Base-by-base conservation (phyloP, 306 rosid species). In the Hippophae rhamnoides region DNA sequence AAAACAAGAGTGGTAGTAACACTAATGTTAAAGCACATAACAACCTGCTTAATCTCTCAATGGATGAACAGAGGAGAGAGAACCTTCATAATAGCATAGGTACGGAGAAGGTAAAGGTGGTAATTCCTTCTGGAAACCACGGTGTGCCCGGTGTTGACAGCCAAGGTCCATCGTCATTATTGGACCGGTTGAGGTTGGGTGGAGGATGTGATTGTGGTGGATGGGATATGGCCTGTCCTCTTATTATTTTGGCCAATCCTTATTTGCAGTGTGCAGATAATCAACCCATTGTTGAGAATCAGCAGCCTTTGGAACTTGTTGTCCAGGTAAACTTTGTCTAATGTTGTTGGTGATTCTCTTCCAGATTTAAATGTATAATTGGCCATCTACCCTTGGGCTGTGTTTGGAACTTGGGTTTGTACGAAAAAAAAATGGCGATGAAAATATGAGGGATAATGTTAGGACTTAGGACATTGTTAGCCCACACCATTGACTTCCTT, bases 191-290 rank as follows among this genome's bases (percentile, higher is more conserved):
- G 87, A 84, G 94, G 63, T 71, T 69, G 26, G 97, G 97, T 43
- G 99, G 97, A 47, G 90, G 95, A 10, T 93, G 99, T 61, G 97
- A 93, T 67, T 93, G 97, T 53, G 99, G 99, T 18, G 95, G 97
- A 50, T 93, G 97, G 99, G 99, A 93, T 75, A 88, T 93, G 95
- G 84, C 94, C 12, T 93, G 97, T 65, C 99, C 97, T 73, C 82
- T 93, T 47, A 52, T 78, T 43, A 74, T 88, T 72, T 79, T 93
- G 60, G 87, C 85, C 66, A 88, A 84, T 74, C 93, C 83, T 2
- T 43, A 65, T 78, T 68, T 72, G 59, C 85, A 76, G 47, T 60
- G 73, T 58, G 26, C 77, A 12, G 81, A 80, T 62, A 79, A 80
- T 55, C 78, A 66, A 67, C 55, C 78, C 13, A 76, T 78, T 50